phyloP scores from a whole-genome alignment of 1,284 basidiomycete genomes.

The Malassezia dermatis region DNA sequence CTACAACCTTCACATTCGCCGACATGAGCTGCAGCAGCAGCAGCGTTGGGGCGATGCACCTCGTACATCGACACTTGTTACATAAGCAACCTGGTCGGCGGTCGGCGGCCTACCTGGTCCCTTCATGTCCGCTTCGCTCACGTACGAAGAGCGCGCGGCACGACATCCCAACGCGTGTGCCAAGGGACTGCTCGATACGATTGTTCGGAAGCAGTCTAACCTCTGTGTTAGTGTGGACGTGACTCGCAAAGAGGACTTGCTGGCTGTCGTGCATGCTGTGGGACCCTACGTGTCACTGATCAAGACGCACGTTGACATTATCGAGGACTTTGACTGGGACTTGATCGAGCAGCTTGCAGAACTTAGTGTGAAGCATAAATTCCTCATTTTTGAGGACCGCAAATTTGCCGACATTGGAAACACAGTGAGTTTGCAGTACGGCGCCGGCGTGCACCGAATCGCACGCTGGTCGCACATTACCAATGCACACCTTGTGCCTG shows the following conservation, averaged over 20 bases:
- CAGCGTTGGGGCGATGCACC: neutral
- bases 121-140: constrained; percentile 2
- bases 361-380: constrained; percentile 73
- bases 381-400: constrained; percentile 94
- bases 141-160: constrained; percentile 32
- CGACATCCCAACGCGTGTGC: constrained; percentile 35
- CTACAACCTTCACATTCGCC: constrained; percentile 15
- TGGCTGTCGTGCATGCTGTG: constrained; percentile 76
- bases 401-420: constrained; percentile 99
- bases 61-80: constrained; percentile 2
- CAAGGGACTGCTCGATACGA: constrained; percentile 60
- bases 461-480: constrained; percentile 93
- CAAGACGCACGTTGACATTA: constrained; percentile 97
- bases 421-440: constrained; percentile 90
- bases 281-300: constrained; percentile 82
- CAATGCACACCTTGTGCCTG: constrained; percentile 85
- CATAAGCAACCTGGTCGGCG: neutral
- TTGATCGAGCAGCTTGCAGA: constrained; percentile 63
- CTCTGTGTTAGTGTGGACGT: constrained; percentile 94
- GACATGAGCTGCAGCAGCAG: constrained; percentile 8
- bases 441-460: constrained; percentile 83
- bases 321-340: constrained; percentile 75
- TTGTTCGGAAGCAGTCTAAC: constrained; percentile 80
- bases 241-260: constrained; percentile 66
- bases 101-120: neutral